phyloP scores from a whole-genome alignment of 257 asterid species.

The Paraleonurus japonicus region DNA sequence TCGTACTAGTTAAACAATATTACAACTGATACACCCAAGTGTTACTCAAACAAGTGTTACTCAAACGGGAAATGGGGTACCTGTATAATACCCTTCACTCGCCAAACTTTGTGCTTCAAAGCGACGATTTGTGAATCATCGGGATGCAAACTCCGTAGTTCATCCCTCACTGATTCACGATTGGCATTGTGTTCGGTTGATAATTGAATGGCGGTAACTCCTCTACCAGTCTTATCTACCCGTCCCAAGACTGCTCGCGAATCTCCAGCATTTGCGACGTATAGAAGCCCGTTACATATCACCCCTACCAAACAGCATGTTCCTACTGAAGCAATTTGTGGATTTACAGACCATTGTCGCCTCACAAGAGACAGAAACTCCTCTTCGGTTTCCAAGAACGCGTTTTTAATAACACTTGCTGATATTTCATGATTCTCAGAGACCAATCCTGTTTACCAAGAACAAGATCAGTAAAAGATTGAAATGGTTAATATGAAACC shows the following conservation, averaged over 20 bases:
- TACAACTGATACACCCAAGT: background rate
- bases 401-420: slow-evolving; percentile 59
- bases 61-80: slow-evolving; percentile 29
- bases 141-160: slow-evolving; percentile 70
- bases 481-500: background rate
- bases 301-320: slow-evolving; percentile 92
- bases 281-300: slow-evolving; percentile 66
- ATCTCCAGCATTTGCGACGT: slow-evolving; percentile 90
- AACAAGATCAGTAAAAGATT: slow-evolving; percentile 4
- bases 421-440: slow-evolving; percentile 72
- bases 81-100: slow-evolving; percentile 96
- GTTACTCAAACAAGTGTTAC: too few species aligned
- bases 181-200: slow-evolving; percentile 88
- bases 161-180: slow-evolving; percentile 69
- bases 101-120: slow-evolving; percentile 90
- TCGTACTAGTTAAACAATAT: too few species aligned
- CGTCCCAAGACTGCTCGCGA: slow-evolving; percentile 87
- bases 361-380: slow-evolving; percentile 73
- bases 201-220: slow-evolving; percentile 62
- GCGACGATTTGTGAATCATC: slow-evolving; percentile 82
- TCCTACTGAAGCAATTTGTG: slow-evolving; percentile 90
- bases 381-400: slow-evolving; percentile 86
- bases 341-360: slow-evolving; percentile 67
- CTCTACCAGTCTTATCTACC: slow-evolving; percentile 49
- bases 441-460: slow-evolving; percentile 58